Conservation (phyloP, 306 rosid species). For the Canavalia ensiformis region DNA sequence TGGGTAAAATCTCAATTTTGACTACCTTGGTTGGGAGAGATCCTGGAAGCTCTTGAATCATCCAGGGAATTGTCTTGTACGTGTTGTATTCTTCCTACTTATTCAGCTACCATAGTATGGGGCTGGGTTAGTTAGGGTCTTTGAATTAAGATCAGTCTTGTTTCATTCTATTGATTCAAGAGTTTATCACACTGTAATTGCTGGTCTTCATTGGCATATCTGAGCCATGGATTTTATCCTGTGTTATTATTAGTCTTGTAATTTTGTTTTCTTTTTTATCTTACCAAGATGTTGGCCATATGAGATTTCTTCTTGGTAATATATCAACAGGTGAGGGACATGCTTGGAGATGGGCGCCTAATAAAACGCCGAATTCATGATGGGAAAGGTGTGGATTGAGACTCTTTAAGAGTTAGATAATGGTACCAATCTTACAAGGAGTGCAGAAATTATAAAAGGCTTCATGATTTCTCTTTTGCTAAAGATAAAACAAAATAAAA, state of each 20-base stretch:
- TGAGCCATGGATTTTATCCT: conserved; percentile 15
- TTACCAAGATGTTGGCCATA: conserved; percentile 1
- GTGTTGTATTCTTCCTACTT: too few relatives aligned
- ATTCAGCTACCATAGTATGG: too few relatives aligned
- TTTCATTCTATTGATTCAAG: too few relatives aligned
- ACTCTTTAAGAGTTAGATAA: conserved; percentile 25
- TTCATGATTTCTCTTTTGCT: conserved; percentile 29
- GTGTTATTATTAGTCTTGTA: conserved; percentile 3
- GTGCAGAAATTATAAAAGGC: conserved; percentile 13
- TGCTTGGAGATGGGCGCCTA: conserved; percentile 98
- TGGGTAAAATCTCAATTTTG: too few relatives aligned
- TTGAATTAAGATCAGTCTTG: too few relatives aligned
- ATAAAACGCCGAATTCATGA: conserved; percentile 89
- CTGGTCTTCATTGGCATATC: background rate
- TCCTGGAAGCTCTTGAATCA: too few relatives aligned
- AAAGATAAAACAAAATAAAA: conserved; percentile 2
- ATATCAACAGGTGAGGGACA: conserved; percentile 83
- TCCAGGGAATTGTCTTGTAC: too few relatives aligned
- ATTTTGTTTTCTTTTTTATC: conserved; percentile 12
- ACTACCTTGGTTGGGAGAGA: too few relatives aligned
- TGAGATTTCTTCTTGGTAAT: conserved; percentile 48
- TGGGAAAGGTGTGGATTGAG: conserved; percentile 77
- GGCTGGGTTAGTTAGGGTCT: too few relatives aligned
- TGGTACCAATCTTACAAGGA: conserved; percentile 35
- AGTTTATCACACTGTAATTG: background rate